These are phyloP conservation scores for Eragrostis tef DNA, from an alignment of 202 grass and related monocot genomes.

Conservation along the genomic window DNA sequence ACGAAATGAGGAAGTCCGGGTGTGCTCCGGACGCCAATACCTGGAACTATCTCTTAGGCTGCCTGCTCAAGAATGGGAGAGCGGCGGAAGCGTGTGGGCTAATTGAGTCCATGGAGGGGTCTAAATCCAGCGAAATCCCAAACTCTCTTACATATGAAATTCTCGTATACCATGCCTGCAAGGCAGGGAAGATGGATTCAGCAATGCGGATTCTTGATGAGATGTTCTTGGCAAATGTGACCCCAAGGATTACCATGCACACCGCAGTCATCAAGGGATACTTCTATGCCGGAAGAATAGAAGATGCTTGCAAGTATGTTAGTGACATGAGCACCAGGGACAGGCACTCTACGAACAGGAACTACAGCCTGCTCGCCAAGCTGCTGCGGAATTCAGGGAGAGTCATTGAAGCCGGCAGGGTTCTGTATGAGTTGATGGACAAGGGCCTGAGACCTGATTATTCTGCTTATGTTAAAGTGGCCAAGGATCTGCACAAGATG, in stretches of 20 bases:
- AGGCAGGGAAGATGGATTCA: slow-evolving; percentile 61
- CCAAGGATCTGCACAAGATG: slow-evolving; percentile 67
- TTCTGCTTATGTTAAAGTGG: slow-evolving; percentile 63
- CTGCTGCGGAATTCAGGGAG: slow-evolving; percentile 58
- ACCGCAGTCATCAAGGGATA: slow-evolving; percentile 81
- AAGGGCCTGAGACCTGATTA: slow-evolving; percentile 72
- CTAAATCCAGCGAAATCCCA: slow-evolving; percentile 15
- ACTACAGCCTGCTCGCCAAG: slow-evolving; percentile 76
- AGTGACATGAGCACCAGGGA: slow-evolving; percentile 63
- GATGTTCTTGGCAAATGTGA: slow-evolving; percentile 64
- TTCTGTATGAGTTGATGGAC: slow-evolving; percentile 81
- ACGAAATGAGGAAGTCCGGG: slow-evolving; percentile 65
- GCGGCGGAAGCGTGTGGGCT: slow-evolving; percentile 64
- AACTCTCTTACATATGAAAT: slow-evolving; percentile 69
- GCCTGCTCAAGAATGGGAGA: slow-evolving; percentile 72
- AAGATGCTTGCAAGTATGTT: slow-evolving; percentile 69
- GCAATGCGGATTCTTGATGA: slow-evolving; percentile 60
- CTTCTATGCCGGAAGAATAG: slow-evolving; percentile 50
- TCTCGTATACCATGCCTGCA: slow-evolving; percentile 70
- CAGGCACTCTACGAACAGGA: slow-evolving; percentile 61
- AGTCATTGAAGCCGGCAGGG: slow-evolving; percentile 56
- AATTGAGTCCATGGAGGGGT: slow-evolving; percentile 72
- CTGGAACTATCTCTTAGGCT: slow-evolving; percentile 81
- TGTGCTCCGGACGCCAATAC: slow-evolving; percentile 68
- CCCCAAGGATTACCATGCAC: slow-evolving; percentile 67